Percentiles rank a stretch among this genome's conserved stretches.
phyloP scores from a whole-genome alignment of 306 rosid species.

The Rosa persica region DNA sequence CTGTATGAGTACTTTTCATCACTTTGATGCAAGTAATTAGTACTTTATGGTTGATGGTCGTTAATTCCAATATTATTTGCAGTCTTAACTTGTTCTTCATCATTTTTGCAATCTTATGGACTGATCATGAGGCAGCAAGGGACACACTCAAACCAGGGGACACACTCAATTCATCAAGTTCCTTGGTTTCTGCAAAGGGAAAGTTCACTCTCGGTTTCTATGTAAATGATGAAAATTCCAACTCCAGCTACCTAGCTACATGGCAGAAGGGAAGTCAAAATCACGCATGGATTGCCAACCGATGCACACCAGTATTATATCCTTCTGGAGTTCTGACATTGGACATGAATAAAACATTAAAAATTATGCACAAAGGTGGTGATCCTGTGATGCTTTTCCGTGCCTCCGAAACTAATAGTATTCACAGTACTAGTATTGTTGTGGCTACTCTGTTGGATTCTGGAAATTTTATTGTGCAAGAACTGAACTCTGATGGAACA shows the following conservation, averaged over 20 bases:
- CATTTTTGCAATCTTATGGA: not conserved
- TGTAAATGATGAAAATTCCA: not conserved
- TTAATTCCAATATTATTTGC: not conserved
- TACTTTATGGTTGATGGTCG: too few species aligned
- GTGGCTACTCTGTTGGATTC: slow-evolving; percentile 9
- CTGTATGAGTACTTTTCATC: too few species aligned
- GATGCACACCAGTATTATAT: not conserved
- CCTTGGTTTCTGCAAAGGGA: not conserved
- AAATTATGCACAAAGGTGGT: not conserved
- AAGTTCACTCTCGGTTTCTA: not conserved
- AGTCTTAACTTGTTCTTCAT: not conserved
- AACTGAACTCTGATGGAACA: not conserved
- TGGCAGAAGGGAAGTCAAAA: not conserved
- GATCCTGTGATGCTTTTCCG: slow-evolving; percentile 15
- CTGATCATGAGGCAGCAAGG: not conserved
- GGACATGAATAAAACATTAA: slow-evolving; percentile 16
- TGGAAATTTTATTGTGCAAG: slow-evolving; percentile 5
- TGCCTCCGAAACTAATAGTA: slow-evolving; percentile 3
- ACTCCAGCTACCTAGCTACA: not conserved
- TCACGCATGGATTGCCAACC: slow-evolving; percentile 16
- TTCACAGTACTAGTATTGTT: not conserved
- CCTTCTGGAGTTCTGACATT: not conserved
- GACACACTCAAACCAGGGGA: not conserved
- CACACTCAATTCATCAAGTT: not conserved
- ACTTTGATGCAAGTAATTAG: too few species aligned